Evolutionary conservation across 805 yeast genomes (phyloP).

Genomic region (Kockiozyma suomiensis): DNA sequence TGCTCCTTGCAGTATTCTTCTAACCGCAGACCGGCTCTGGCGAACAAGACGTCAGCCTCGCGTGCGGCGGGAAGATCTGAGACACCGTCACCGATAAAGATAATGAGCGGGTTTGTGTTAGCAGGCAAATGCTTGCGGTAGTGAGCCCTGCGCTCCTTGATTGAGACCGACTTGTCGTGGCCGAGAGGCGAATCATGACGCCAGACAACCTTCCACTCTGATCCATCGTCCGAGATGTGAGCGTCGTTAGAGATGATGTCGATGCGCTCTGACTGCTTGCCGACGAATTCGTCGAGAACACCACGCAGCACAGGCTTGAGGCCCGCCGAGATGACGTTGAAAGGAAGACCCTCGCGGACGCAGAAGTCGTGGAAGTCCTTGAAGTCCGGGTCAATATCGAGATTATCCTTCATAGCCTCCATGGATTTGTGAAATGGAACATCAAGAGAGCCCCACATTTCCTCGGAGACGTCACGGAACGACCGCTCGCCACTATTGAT

Average conservation of each 20-base stretch:
- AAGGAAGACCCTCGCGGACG: slow-evolving; percentile 45
- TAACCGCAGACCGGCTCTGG: slow-evolving; percentile 47
- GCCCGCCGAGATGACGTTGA: slow-evolving; percentile 50
- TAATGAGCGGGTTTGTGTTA: slow-evolving; percentile 47
- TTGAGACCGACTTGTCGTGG: slow-evolving; percentile 49
- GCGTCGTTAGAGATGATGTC: slow-evolving; percentile 49
- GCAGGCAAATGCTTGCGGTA: slow-evolving; percentile 34
- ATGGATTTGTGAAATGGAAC: slow-evolving; percentile 47
- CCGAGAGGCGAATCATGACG: slow-evolving; percentile 49
- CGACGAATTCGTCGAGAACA: slow-evolving; percentile 47
- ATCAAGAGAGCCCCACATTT: slow-evolving; percentile 49
- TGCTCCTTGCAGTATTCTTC: slow-evolving; percentile 48
- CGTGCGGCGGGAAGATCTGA: slow-evolving; percentile 52
- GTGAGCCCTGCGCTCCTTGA: slow-evolving; percentile 43
- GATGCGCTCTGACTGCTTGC: slow-evolving; percentile 43
- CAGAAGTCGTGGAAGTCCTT: slow-evolving; percentile 45
- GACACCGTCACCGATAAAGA: slow-evolving; percentile 61
- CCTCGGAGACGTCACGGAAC: slow-evolving; percentile 49
- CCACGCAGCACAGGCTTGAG: slow-evolving; percentile 48
- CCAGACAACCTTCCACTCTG: slow-evolving; percentile 47
- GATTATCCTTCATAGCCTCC: slow-evolving; percentile 42
- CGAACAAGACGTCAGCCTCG: slow-evolving; percentile 50
- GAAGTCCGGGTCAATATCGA: slow-evolving; percentile 48
- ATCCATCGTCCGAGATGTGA: slow-evolving; percentile 43
- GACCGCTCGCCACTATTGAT: slow-evolving; percentile 45